phyloP scores from a whole-genome alignment of 169 alveolate species.

The Pseudocohnilembus persalinus region DNA sequence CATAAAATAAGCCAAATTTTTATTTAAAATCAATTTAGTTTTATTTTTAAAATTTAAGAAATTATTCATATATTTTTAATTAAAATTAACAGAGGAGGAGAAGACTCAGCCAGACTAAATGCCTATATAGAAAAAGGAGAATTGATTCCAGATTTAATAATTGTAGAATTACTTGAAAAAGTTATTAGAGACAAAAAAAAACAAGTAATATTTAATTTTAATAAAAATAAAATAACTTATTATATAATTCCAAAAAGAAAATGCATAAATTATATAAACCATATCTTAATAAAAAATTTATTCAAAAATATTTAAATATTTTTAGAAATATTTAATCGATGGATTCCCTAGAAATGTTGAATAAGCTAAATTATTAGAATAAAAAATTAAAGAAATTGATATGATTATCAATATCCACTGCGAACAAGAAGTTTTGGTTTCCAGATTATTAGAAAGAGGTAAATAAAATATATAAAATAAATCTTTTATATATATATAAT shows the following conservation, averaged over 20 bases:
- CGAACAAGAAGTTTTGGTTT: slow-evolving; percentile 62
- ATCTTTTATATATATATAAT: too few relatives aligned
- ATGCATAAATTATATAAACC: too few relatives aligned
- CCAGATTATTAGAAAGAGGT: slow-evolving; percentile 61
- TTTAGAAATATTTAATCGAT: slow-evolving; percentile 63
- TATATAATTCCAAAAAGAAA: too few relatives aligned
- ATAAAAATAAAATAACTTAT: too few relatives aligned
- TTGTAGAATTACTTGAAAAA: slow-evolving; percentile 25
- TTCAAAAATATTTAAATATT: not conserved
- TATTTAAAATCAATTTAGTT: too few relatives aligned
- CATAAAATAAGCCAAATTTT: too few relatives aligned
- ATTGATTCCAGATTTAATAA: slow-evolving; percentile 32
- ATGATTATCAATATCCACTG: slow-evolving; percentile 63
- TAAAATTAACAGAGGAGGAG: slow-evolving; percentile 17
- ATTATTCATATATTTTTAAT: not conserved
- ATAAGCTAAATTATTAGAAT: slow-evolving; percentile 64
- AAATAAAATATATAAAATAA: not conserved
- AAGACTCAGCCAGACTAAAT: slow-evolving; percentile 31
- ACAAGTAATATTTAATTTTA: not conserved
- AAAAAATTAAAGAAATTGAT: slow-evolving; percentile 50
- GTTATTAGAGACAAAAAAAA: slow-evolving; percentile 7
- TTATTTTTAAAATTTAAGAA: too few relatives aligned
- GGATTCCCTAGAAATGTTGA: slow-evolving; percentile 83
- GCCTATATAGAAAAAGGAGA: slow-evolving; percentile 31
- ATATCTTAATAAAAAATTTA: too few relatives aligned